Conservation (phyloP, 2,329 filamentous ascomycete genomes). For the Akanthomyces muscarius region DNA sequence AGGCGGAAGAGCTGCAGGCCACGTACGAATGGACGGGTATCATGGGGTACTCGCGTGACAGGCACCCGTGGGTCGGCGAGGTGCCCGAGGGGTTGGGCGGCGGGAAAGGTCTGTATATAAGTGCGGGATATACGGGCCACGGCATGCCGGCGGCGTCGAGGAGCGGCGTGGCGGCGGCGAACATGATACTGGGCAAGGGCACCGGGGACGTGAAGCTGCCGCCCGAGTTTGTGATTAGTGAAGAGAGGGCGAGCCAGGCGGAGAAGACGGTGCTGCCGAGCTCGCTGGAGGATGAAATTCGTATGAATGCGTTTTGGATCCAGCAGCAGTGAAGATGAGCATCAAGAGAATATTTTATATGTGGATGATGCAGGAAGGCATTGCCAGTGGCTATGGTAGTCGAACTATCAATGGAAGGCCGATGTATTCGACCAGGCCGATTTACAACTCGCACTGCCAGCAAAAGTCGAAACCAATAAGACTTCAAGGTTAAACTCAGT, state of each 20-base stretch:
- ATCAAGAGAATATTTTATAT: slow-evolving; percentile 19
- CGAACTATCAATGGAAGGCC: too few relatives aligned
- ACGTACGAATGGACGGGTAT: slow-evolving; percentile 73
- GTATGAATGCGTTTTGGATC: slow-evolving; percentile 13
- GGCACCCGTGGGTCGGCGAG: slow-evolving; percentile 65
- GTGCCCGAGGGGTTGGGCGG: slow-evolving; percentile 52
- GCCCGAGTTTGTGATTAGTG: slow-evolving; percentile 36
- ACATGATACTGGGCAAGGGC: slow-evolving; percentile 50
- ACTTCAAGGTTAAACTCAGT: too few relatives aligned
- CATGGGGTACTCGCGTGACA: slow-evolving; percentile 71
- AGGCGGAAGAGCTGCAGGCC: slow-evolving; percentile 44
- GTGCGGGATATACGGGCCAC: slow-evolving; percentile 67
- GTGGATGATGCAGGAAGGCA: too few relatives aligned
- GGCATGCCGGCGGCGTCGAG: slow-evolving; percentile 73
- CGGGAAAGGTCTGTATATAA: slow-evolving; percentile 60
- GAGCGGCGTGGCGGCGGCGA: slow-evolving; percentile 59
- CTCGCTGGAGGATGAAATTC: slow-evolving; percentile 11
- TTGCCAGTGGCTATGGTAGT: too few relatives aligned
- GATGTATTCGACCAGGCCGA: too few relatives aligned
- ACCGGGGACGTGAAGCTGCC: slow-evolving; percentile 39
- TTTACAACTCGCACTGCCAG: too few relatives aligned
- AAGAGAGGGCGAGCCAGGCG: slow-evolving; percentile 26
- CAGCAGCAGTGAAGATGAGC: not conserved
- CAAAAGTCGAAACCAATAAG: too few relatives aligned
- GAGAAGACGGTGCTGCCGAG: not conserved